Evolutionary conservation across 148 eudicot genomes (phyloP).

Genomic region (Diospyros lotus): DNA sequence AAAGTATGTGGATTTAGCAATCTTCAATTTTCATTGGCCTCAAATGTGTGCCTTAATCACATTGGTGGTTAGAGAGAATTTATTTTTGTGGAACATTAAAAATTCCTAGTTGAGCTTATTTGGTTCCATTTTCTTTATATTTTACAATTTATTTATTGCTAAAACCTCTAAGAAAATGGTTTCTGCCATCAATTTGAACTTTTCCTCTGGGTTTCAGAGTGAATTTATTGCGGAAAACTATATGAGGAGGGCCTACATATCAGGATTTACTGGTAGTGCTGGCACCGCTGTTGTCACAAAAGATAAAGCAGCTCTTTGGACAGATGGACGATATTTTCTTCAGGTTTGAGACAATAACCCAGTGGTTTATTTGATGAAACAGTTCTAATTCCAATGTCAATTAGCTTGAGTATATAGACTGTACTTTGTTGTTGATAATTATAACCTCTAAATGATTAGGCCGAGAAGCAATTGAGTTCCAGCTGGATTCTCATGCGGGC

Average conservation of each 20-base stretch:
- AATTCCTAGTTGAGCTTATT: not conserved
- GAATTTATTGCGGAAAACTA: constrained; percentile 94
- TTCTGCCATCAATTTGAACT: not conserved
- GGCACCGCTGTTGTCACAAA: constrained; percentile 93
- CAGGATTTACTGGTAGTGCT: constrained; percentile 97
- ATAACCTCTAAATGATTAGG: constrained; percentile 34
- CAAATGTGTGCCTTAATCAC: not conserved
- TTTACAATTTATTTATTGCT: not conserved
- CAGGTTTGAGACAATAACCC: constrained; percentile 48
- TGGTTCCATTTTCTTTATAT: not conserved
- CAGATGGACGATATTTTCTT: constrained; percentile 93
- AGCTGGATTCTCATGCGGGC: constrained; percentile 95
- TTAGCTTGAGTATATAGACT: not conserved
- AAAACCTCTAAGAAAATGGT: not conserved
- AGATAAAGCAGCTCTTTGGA: constrained; percentile 97
- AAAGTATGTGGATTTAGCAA: no score
- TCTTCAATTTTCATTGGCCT: not conserved
- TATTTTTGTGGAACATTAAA: not conserved
- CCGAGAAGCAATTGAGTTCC: constrained; percentile 85
- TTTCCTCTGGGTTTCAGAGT: constrained; percentile 60
- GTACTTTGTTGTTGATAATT: not conserved
- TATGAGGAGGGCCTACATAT: constrained; percentile 76
- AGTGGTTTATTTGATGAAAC: not conserved
- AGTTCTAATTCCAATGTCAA: not conserved
- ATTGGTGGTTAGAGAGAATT: not conserved